A percentile compares a stretch with the other conserved stretches of the same genome.
These are phyloP conservation scores for Pholiota microspora DNA, from an alignment of 768 basidiomycete species.

Conservation along the genomic window DNA sequence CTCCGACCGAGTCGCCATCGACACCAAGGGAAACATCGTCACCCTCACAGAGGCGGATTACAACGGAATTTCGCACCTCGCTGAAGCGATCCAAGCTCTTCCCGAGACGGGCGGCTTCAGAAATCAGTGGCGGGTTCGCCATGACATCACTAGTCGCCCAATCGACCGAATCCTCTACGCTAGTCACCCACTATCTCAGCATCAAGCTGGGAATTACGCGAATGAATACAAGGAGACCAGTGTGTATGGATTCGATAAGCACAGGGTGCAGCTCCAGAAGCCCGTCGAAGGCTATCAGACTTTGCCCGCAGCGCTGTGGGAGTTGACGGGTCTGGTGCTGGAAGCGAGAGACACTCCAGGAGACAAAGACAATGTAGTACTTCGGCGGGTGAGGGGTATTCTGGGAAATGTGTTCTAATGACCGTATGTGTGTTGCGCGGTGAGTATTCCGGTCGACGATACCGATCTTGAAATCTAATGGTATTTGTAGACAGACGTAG, in stretches of 20 bases:
- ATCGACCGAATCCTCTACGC: conserved; percentile 13
- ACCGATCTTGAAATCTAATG: neutral
- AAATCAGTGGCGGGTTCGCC: conserved; percentile 12
- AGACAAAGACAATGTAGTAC: conserved; percentile 1
- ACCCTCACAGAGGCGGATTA: conserved; percentile 6
- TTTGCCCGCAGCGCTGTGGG: conserved; percentile 10
- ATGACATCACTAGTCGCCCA: conserved; percentile 10
- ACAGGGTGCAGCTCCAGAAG: conserved; percentile 3
- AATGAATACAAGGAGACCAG: conserved; percentile 12
- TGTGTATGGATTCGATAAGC: conserved; percentile 14
- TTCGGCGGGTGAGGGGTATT: conserved; percentile 7
- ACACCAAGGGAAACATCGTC: conserved; percentile 1
- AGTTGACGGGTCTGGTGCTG: conserved; percentile 10
- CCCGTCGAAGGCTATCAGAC: conserved; percentile 3
- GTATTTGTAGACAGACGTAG: neutral
- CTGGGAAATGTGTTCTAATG: conserved; percentile 12
- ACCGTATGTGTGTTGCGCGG: neutral
- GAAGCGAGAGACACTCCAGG: conserved; percentile 8
- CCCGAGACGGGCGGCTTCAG: conserved; percentile 10
- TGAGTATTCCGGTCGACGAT: neutral
- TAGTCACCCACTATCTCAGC: neutral
- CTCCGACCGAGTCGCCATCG: conserved; percentile 8
- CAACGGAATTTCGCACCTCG: conserved; percentile 10
- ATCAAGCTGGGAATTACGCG: conserved; percentile 7
- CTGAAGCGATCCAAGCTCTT: neutral